Evolutionary conservation across 2,329 filamentous ascomycete genomes (phyloP), one percentile per base, ranked within the genome.

Genomic region (Cladosporium sp.): DNA sequence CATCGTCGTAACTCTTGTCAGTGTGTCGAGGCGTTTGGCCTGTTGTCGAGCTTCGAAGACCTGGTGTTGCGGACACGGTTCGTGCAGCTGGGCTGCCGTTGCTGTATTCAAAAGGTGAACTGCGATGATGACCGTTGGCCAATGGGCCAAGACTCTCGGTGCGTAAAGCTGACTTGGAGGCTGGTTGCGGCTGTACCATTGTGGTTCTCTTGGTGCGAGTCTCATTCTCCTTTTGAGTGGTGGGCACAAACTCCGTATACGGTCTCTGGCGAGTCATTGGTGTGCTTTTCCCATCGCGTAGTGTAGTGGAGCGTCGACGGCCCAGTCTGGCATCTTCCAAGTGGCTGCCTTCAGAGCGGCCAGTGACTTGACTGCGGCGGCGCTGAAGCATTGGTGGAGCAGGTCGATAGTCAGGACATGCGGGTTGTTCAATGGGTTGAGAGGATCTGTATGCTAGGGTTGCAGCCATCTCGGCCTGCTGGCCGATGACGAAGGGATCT

Each of bases 391-490:
- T 48, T 16, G 32, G 30, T 11, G 49, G 60, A 56, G 60, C 60
- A 23, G 60, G 60, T 6, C 60, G 60, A 30, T 63, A 63, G 34
- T 63, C 60, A 1, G 49, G 34, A 39, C 18, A 63, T 5, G 34
- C 48, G 7, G 46, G 14, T 71, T 78, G 46, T 72, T 77, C 66
- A 14, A 80, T 78, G 39, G 79, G 79, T 63, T 79, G 79, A n/a
- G 84, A 84, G 66, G 84, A 81, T 7, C 79, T 75, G 72, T 86
- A 91, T 1, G 89, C 89, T 71, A 88, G 79, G 36, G 80, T 78
- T 8, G 89, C 89, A 25, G 89, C 88, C 46, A 84, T 82, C 46
- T 86, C 83, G 8, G 89, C 89, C 74, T 90, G 86, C 63, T 85
- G 80, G 58, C 85, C 82, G 2, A 85, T 84, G 3, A 78, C 74